Percentiles rank a stretch among this genome's conserved stretches.
Conservation (phyloP, 2,329 filamentous ascomycete species). For the Emmonsiellopsis sp. region DNA sequence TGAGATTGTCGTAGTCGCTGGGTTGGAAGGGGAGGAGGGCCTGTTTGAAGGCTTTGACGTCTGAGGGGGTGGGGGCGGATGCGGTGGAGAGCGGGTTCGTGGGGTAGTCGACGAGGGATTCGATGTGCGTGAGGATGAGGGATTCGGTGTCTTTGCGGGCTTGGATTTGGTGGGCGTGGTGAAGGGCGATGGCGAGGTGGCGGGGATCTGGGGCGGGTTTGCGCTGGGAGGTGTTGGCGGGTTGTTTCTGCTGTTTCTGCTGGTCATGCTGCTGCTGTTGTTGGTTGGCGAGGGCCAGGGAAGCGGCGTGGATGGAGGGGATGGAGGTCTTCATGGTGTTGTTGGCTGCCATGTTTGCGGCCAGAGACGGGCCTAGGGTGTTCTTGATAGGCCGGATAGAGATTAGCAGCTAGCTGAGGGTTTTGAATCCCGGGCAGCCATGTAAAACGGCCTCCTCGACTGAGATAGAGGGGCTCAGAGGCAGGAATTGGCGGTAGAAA, state of each 20-base stretch:
- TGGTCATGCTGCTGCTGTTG: conserved; percentile 17
- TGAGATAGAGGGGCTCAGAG: too few species aligned
- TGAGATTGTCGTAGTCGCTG: conserved; percentile 77
- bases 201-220: conserved; percentile 36
- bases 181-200: conserved; percentile 56
- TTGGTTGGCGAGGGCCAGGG: conserved; percentile 25
- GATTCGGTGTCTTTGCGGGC: conserved; percentile 69
- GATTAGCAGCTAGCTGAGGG: too few species aligned
- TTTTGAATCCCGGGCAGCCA: too few species aligned
- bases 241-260: conserved; percentile 8
- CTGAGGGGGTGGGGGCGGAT: conserved; percentile 45
- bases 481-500: too few species aligned
- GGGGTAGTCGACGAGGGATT: conserved; percentile 60
- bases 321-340: conserved; percentile 52
- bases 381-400: too few species aligned
- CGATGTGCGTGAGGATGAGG: conserved; percentile 61
- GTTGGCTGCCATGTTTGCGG: conserved; percentile 10
- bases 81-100: conserved; percentile 42
- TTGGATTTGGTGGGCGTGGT: conserved; percentile 75
- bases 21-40: conserved; percentile 69
- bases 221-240: conserved; percentile 29
- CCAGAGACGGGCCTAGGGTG: too few species aligned
- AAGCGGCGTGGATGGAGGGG: conserved; percentile 29
- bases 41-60: conserved; percentile 55
- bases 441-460: too few species aligned